phyloP scores from a whole-genome alignment of 306 rosid genomes.

The Cyamopsis tetragonoloba region DNA sequence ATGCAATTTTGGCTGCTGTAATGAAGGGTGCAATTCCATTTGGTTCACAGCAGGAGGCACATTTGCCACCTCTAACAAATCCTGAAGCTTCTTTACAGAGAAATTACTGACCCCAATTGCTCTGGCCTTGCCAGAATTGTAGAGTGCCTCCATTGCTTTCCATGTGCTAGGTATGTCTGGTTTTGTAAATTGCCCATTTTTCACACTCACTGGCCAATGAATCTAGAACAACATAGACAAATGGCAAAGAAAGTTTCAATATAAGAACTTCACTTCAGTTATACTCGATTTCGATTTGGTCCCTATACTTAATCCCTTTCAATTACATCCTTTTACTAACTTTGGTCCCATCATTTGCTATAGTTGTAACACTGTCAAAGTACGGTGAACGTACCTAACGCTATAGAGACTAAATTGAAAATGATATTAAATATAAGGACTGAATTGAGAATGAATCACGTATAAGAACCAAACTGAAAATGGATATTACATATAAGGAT shows the following conservation, averaged over 20 bases:
- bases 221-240: slow-evolving; percentile 29
- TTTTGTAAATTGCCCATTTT: slow-evolving; percentile 41
- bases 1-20: slow-evolving; percentile 39
- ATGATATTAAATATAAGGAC: no score
- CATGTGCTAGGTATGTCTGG: slow-evolving; percentile 58
- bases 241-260: neutral
- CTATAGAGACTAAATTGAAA: no score
- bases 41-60: slow-evolving; percentile 56
- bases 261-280: neutral
- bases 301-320: no score
- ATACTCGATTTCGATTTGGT: no score
- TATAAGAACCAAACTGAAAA: no score
- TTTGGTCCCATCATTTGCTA: no score
- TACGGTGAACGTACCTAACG: no score
- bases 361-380: no score
- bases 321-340: no score
- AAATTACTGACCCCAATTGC: slow-evolving; percentile 72
- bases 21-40: slow-evolving; percentile 49
- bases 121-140: slow-evolving; percentile 49
- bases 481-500: no score
- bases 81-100: slow-evolving; percentile 49
- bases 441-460: no score
- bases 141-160: slow-evolving; percentile 61
- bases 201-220: slow-evolving; percentile 61
- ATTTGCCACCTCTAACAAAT: slow-evolving; percentile 36